Conservation (phyloP, 2,329 filamentous ascomycete species). For the Bipolaris cookei region DNA sequence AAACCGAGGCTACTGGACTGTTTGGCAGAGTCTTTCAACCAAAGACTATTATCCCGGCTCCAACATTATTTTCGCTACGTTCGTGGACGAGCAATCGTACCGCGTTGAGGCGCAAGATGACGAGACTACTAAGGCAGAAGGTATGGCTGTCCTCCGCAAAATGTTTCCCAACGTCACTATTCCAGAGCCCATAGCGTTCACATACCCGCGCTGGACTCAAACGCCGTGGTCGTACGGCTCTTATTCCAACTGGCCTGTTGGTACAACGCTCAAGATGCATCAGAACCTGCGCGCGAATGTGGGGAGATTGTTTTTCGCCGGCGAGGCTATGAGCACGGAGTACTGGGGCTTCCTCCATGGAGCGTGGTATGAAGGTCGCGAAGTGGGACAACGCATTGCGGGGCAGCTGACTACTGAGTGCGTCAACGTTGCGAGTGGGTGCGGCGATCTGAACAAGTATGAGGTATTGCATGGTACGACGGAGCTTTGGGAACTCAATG, state of each 20-base stretch:
- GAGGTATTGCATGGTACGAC: slow-evolving; percentile 44
- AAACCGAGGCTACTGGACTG: slow-evolving; percentile 61
- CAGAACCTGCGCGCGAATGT: slow-evolving; percentile 72
- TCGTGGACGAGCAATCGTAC: slow-evolving; percentile 63
- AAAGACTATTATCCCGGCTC: slow-evolving; percentile 65
- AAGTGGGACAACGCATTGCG: slow-evolving; percentile 42
- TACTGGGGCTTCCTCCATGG: slow-evolving; percentile 71
- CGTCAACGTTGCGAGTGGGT: slow-evolving; percentile 31
- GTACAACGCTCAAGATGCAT: slow-evolving; percentile 68
- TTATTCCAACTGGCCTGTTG: slow-evolving; percentile 72
- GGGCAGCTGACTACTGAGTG: slow-evolving; percentile 36
- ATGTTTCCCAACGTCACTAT: slow-evolving; percentile 67
- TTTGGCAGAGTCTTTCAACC: slow-evolving; percentile 68
- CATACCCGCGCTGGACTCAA: slow-evolving; percentile 65
- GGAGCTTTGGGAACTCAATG: slow-evolving; percentile 34
- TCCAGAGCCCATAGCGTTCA: slow-evolving; percentile 66
- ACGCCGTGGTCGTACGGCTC: slow-evolving; percentile 63
- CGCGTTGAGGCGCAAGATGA: slow-evolving; percentile 65
- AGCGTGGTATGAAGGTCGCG: slow-evolving; percentile 46
- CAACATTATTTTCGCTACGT: slow-evolving; percentile 70
- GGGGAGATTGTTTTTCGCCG: slow-evolving; percentile 67
- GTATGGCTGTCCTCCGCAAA: slow-evolving; percentile 62
- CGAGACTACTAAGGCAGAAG: slow-evolving; percentile 62
- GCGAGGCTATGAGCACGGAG: slow-evolving; percentile 66
- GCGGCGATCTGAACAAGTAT: slow-evolving; percentile 38